Evolutionary conservation across 352 stramenopile genomes (phyloP).

Genomic region (Saprolegnia diclina): DNA sequence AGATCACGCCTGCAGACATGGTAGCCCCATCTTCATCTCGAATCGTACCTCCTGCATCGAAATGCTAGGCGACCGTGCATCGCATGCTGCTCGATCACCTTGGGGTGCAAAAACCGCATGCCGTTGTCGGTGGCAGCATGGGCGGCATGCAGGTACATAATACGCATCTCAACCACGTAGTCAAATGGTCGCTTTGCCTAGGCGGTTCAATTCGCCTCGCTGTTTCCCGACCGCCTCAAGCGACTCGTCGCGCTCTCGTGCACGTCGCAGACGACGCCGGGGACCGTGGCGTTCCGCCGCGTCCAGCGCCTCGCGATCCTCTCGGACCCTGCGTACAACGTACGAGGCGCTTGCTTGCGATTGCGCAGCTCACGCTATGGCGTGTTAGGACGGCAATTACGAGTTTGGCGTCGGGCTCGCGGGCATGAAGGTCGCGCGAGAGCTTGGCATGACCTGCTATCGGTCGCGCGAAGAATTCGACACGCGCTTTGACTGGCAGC

Average conservation of each 20-base stretch:
- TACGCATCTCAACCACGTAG: not conserved
- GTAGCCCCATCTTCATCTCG: conserved; percentile 21
- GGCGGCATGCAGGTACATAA: conserved; percentile 52
- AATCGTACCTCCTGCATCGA: not conserved
- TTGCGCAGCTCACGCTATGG: not conserved
- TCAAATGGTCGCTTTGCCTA: conserved; percentile 28
- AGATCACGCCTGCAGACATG: conserved; percentile 82
- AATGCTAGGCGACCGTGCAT: conserved; percentile 49
- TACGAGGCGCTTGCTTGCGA: not conserved
- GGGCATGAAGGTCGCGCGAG: conserved; percentile 80
- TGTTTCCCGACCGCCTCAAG: conserved; percentile 71
- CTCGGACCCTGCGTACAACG: conserved; percentile 65
- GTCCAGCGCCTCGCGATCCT: conserved; percentile 81
- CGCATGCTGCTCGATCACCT: conserved; percentile 72
- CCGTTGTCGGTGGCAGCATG: conserved; percentile 84
- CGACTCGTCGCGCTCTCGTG: conserved; percentile 72
- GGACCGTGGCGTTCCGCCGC: conserved; percentile 76
- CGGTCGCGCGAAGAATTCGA: conserved; percentile 86
- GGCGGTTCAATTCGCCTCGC: conserved; percentile 77
- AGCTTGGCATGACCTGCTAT: conserved; percentile 86
- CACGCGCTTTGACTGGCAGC: conserved; percentile 80
- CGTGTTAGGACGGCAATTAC: conserved; percentile 55
- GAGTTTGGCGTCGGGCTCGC: conserved; percentile 42
- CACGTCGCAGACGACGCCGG: conserved; percentile 81
- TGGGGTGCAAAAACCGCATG: conserved; percentile 66